phyloP scores from a whole-genome alignment of 805 yeast species.

The Kluyveromyces lactis region DNA sequence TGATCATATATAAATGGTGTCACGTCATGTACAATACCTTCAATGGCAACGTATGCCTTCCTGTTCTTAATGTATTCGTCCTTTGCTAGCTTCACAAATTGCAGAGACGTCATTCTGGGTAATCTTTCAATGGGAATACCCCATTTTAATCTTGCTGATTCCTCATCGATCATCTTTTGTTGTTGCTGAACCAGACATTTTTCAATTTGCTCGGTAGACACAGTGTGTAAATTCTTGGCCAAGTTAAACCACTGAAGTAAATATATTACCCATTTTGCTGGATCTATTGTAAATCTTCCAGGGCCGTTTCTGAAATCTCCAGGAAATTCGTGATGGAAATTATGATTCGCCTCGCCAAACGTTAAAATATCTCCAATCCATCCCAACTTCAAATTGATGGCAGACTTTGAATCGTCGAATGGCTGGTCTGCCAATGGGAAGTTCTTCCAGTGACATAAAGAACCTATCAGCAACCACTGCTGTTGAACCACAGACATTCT shows the following conservation, averaged over 20 bases:
- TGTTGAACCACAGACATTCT: conserved; percentile 73
- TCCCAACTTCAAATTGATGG: conserved; percentile 45
- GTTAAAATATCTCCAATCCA: conserved; percentile 54
- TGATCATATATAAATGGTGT: conserved; percentile 86
- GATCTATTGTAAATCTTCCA: conserved; percentile 72
- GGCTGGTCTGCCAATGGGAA: conserved; percentile 55
- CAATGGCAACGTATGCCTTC: conserved; percentile 68
- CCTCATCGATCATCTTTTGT: conserved; percentile 70
- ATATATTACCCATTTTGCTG: conserved; percentile 70
- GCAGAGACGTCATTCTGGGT: conserved; percentile 56
- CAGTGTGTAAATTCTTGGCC: conserved; percentile 49
- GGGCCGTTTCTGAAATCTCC: conserved; percentile 76
- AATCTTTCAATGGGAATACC: conserved; percentile 86
- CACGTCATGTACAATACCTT: conserved; percentile 89
- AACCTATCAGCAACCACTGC: conserved; percentile 66
- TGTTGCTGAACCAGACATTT: conserved; percentile 72
- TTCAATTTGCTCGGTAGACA: conserved; percentile 43
- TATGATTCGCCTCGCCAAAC: conserved; percentile 86
- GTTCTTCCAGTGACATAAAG: conserved; percentile 61
- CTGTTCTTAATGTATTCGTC: conserved; percentile 36
- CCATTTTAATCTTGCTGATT: conserved; percentile 79
- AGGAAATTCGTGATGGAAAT: conserved; percentile 94
- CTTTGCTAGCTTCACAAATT: conserved; percentile 33
- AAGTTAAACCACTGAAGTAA: conserved; percentile 37
- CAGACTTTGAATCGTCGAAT: conserved; percentile 66